These are phyloP conservation scores for Raffaelea deltoideospora DNA, from an alignment of 2,329 filamentous ascomycete genomes.

Conservation along the genomic window DNA sequence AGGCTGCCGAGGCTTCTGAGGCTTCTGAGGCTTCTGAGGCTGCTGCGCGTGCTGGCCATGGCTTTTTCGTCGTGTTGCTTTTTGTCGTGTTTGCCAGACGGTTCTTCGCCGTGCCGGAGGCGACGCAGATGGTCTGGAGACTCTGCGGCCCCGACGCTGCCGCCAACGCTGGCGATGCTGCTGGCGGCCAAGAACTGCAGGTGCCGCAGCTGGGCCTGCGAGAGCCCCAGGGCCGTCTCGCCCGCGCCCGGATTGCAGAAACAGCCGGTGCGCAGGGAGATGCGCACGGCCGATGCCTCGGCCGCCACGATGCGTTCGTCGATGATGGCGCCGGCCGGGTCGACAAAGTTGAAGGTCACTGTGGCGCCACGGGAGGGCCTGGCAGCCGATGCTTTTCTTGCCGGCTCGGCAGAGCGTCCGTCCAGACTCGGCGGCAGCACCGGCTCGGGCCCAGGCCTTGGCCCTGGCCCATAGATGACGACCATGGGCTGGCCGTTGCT, in stretches of 20 bases:
- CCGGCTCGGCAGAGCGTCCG: no score
- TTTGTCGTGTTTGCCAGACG: background rate
- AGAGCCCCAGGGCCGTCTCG: constrained; percentile 19
- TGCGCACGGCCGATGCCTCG: constrained; percentile 17
- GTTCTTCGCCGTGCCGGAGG: no score
- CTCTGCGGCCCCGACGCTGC: background rate
- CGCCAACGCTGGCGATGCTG: background rate
- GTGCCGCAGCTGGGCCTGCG: constrained; percentile 3
- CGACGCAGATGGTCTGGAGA: no score
- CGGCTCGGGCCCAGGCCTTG: no score
- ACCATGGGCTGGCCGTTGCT: constrained; percentile 18
- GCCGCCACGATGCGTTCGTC: constrained; percentile 21
- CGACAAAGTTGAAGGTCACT: constrained; percentile 23
- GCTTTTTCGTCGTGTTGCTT: background rate
- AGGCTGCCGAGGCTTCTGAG: background rate
- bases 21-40: no score
- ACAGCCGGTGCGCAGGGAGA: constrained; percentile 25
- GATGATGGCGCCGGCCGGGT: constrained; percentile 16
- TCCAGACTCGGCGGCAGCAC: no score
- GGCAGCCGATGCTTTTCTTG: no score
- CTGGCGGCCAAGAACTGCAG: constrained; percentile 7
- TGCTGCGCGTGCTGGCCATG: no score
- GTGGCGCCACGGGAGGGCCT: constrained; percentile 22
- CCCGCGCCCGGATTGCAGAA: constrained; percentile 26
- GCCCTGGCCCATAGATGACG: constrained; percentile 20